Conservation (phyloP, 73 alveolate genomes). For the Symbiodinium natans region DNA sequence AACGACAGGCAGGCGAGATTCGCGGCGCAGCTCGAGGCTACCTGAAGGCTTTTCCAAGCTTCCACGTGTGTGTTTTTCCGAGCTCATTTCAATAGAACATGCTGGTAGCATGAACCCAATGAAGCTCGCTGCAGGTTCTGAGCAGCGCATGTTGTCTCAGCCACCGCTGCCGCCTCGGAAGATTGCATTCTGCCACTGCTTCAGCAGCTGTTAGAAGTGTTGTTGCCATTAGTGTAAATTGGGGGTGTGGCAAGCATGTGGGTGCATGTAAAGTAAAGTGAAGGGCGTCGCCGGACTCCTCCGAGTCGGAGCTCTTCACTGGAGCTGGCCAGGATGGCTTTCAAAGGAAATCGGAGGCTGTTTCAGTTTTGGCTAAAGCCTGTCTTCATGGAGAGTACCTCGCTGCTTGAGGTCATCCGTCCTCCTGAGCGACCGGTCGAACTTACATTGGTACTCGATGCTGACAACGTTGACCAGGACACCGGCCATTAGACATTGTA, state of each 20-base stretch:
- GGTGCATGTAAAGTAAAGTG: no score
- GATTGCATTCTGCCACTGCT: not conserved
- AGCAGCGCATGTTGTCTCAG: constrained; percentile 62
- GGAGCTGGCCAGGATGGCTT: not conserved
- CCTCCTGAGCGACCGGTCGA: not conserved
- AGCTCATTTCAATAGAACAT: not conserved
- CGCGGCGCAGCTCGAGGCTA: not conserved
- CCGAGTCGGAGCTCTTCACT: not conserved
- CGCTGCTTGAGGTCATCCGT: no score
- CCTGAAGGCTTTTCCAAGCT: no score
- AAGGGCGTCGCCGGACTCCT: not conserved
- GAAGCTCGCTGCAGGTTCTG: not conserved
- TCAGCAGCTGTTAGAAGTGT: no score
- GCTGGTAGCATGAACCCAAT: not conserved
- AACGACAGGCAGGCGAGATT: not conserved
- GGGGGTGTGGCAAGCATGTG: no score
- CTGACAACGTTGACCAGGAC: not conserved
- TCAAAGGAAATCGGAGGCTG: not conserved
- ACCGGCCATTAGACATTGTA: no score
- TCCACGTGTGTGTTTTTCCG: no score
- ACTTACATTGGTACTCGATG: not conserved
- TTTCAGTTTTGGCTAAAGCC: no score
- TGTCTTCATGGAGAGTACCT: no score
- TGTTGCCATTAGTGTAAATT: no score
- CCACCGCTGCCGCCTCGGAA: constrained; percentile 1